Evolutionary conservation across 345 rosid species (phyloP), one percentile per base, ranked within the genome.

Genomic region (Moringa oleifera): DNA sequence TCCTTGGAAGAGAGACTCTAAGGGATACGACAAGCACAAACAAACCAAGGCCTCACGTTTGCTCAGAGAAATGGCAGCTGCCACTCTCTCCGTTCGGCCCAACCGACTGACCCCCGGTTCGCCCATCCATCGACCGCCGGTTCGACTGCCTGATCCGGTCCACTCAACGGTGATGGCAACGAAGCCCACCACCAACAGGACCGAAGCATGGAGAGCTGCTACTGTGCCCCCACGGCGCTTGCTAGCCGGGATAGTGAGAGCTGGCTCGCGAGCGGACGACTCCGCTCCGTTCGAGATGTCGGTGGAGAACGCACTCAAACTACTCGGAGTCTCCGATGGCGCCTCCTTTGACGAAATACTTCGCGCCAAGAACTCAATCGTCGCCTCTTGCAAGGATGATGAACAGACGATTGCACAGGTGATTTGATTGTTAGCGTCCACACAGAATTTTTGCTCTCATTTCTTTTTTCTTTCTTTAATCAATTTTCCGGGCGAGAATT

Each of bases 311-410:
- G 97, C 99, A 0, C 81, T 86, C n/a, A 86, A 83, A 83, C 95
- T 94, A 4, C 96, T 90, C 45, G 97, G 99, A 13, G 97, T 94
- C 66, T 71, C 95, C 18, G 96, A 88, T 62, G 78, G 76, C 11
- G 88, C 96, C 25, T 90, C 97, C 51, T 94, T 94, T 69, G 97
- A 94, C 47, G 99, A 90, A 55, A 83, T 94, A 45, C 97, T 94
- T 62, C 81, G 97, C 76, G 96, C 99, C 70, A 94, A 88, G 85
- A 94, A 88, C 51, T 73, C 91, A 46, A 75, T 85, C 64, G 57
- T 94, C 49, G 87, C 91, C 25, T 56, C 86, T 10, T 88, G 90
- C 53, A 88, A 90, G 55, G 96, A 85, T 56, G 95, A 94, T 66
- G 79, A 82, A 67, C 83, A 82, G 60, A 86, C 93, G 49, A 71